phyloP scores from a whole-genome alignment of 768 basidiomycete genomes.

The Suillus decipiens region DNA sequence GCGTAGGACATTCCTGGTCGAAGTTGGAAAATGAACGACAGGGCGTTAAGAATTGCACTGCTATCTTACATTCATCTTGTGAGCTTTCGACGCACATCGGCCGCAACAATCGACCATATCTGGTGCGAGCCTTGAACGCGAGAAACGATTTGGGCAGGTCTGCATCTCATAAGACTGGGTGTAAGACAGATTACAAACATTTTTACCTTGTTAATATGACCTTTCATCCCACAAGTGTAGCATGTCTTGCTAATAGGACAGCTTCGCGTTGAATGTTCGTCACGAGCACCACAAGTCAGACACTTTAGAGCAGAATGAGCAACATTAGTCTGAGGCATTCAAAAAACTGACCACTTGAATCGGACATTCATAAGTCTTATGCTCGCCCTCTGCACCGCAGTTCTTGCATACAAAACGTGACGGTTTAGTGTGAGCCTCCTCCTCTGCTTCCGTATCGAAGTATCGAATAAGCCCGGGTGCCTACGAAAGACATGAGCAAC shows the following conservation, averaged over 20 bases:
- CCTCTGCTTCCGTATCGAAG: conserved; percentile 53
- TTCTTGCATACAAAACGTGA: conserved; percentile 68
- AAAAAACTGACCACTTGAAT: conserved; percentile 61
- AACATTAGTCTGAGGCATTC: neutral
- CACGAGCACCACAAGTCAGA: conserved; percentile 75
- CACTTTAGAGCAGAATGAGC: conserved; percentile 48
- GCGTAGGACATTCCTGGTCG: conserved; percentile 75
- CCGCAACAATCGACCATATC: conserved; percentile 54
- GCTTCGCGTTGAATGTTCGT: conserved; percentile 75
- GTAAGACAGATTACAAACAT: neutral
- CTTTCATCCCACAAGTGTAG: conserved; percentile 81
- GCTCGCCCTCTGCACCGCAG: conserved; percentile 74
- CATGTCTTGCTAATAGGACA: conserved; percentile 84
- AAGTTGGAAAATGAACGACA: neutral
- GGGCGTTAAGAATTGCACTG: neutral
- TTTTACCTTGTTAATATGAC: conserved; percentile 67
- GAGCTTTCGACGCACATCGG: conserved; percentile 65
- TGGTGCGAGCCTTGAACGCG: conserved; percentile 20
- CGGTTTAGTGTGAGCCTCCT: conserved; percentile 39
- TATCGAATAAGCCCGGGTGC: conserved; percentile 58
- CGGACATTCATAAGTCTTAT: conserved; percentile 68
- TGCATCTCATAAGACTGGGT: conserved; percentile 27
- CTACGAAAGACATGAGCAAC: conserved; percentile 32
- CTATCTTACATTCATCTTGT: conserved; percentile 60
- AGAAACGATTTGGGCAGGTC: conserved; percentile 71